A percentile compares a stretch with the other conserved stretches of the same genome.
Conservation (phyloP, 2,329 filamentous ascomycete species). For the Colletotrichum camelliae region DNA sequence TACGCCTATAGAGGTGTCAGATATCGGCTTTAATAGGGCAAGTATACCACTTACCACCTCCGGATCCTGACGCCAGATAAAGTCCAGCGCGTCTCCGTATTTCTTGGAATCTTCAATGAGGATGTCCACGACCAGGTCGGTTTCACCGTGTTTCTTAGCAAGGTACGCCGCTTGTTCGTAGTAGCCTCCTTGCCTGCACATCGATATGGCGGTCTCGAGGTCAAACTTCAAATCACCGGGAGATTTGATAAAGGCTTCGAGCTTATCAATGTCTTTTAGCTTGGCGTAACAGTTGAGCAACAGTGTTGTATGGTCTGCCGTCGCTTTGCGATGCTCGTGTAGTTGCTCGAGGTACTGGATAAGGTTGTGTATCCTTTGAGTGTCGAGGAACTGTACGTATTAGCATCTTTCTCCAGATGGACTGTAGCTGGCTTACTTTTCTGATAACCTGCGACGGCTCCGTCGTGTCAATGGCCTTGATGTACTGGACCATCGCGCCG, state of each 20-base stretch:
- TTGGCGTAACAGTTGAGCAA: constrained; percentile 98
- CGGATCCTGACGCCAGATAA: constrained; percentile 87
- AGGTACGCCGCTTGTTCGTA: constrained; percentile 96
- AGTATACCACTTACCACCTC: constrained; percentile 62
- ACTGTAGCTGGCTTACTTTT: constrained; percentile 61
- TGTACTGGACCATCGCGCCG: constrained; percentile 98
- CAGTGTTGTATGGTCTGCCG: constrained; percentile 92
- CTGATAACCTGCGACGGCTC: constrained; percentile 96
- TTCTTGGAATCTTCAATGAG: constrained; percentile 94
- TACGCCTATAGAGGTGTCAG: constrained; percentile 68
- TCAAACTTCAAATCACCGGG: constrained; percentile 96
- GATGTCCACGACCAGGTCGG: constrained; percentile 93
- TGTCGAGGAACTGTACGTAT: constrained; percentile 79
- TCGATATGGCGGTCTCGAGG: constrained; percentile 92
- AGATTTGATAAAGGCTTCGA: constrained; percentile 96
- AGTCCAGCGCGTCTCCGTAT: constrained; percentile 86
- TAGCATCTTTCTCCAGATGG: constrained; percentile 23
- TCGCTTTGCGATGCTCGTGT: constrained; percentile 91
- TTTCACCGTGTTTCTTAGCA: constrained; percentile 91
- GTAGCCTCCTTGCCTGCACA: constrained; percentile 97
- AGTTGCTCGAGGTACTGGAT: constrained; percentile 97
- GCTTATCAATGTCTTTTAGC: constrained; percentile 93
- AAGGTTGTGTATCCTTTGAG: constrained; percentile 94
- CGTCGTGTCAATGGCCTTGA: constrained; percentile 93
- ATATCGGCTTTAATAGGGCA: neutral